Evolutionary conservation across 495 filamentous ascomycete genomes (phyloP).

Genomic region (Amorphotheca resinae): DNA sequence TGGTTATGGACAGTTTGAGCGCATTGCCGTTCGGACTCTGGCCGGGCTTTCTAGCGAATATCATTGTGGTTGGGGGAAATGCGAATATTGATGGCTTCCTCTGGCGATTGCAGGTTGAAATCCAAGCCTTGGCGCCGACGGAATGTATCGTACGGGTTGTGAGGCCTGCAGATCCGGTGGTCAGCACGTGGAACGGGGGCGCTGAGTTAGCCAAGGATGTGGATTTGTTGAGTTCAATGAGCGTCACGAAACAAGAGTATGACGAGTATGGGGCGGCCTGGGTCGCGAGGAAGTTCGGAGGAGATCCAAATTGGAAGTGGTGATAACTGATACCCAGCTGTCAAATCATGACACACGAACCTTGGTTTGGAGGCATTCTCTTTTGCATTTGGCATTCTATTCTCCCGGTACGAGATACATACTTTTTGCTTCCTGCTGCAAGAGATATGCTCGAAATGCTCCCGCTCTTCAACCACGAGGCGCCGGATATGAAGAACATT

Average conservation of each 20-base stretch:
- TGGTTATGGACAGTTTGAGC: constrained; percentile 70
- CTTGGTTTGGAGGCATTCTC: too few species aligned
- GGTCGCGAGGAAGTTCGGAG: constrained; percentile 57
- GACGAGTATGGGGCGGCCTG: constrained; percentile 73
- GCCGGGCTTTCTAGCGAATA: constrained; percentile 70
- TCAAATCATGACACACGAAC: too few species aligned
- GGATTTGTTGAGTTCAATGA: constrained; percentile 44
- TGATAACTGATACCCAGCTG: not conserved
- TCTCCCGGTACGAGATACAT: not conserved
- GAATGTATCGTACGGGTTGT: constrained; percentile 67
- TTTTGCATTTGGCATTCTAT: too few species aligned
- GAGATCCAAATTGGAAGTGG: not conserved
- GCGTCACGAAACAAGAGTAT: constrained; percentile 80
- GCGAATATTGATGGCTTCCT: constrained; percentile 68
- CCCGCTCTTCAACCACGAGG: not conserved
- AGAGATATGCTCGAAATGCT: not conserved
- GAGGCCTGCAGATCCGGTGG: constrained; percentile 61
- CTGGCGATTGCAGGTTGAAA: constrained; percentile 66
- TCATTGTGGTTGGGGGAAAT: constrained; percentile 84
- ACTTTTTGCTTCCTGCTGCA: not conserved
- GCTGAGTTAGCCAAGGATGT: constrained; percentile 59
- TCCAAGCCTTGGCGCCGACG: constrained; percentile 59
- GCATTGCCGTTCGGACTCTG: constrained; percentile 64
- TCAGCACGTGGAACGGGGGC: constrained; percentile 75
- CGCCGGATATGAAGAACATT: not conserved